These are phyloP conservation scores for Botrytis elliptica DNA, from an alignment of 2,329 filamentous ascomycete species.

Conservation along the genomic window DNA sequence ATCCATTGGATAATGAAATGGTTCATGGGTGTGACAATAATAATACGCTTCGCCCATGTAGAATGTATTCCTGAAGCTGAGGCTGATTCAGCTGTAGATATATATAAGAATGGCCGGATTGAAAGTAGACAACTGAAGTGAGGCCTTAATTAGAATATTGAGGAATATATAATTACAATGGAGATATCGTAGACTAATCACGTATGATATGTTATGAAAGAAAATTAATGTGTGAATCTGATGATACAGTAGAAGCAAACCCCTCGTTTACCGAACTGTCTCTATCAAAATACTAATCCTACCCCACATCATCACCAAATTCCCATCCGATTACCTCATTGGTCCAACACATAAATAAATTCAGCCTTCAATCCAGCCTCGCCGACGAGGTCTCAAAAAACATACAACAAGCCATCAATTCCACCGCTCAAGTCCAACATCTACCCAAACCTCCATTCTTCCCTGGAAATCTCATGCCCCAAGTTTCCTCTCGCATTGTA, in stretches of 20 bases:
- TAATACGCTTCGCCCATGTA: background rate
- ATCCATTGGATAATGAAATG: slow-evolving; percentile 2
- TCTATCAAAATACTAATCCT: background rate
- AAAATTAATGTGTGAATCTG: background rate
- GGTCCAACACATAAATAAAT: slow-evolving; percentile 13
- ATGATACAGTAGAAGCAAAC: background rate
- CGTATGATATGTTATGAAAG: too few relatives aligned
- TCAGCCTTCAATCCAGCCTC: slow-evolving; percentile 19
- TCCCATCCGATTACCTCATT: slow-evolving; percentile 8
- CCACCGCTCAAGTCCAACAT: background rate
- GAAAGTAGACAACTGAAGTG: background rate
- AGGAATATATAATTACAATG: background rate
- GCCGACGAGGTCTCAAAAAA: slow-evolving; percentile 14
- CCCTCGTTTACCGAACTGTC: background rate
- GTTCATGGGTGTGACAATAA: slow-evolving; percentile 10
- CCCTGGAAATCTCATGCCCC: background rate
- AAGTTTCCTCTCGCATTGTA: background rate
- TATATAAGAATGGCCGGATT: background rate
- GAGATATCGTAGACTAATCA: background rate
- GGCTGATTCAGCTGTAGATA: slow-evolving; percentile 4
- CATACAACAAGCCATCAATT: background rate
- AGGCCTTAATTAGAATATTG: background rate
- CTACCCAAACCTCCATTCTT: background rate
- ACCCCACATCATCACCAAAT: background rate
- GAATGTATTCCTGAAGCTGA: slow-evolving; percentile 1